phyloP scores from a whole-genome alignment of 208 protist species.

The Leishmania amazonensis region DNA sequence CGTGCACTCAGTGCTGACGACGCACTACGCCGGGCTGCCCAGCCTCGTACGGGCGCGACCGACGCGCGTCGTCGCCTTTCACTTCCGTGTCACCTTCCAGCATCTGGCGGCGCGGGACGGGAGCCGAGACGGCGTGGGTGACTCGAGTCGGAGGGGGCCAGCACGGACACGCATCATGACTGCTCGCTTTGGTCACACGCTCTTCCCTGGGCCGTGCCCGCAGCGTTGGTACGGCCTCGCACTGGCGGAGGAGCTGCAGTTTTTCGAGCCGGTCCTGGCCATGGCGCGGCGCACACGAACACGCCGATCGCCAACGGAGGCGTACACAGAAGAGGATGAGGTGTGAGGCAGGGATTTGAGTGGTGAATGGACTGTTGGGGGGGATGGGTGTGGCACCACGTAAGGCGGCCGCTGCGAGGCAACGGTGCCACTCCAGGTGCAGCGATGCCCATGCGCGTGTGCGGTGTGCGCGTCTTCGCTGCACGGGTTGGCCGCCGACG shows the following conservation, averaged over 20 bases:
- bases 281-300: slow-evolving; percentile 26
- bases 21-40: slow-evolving; percentile 51
- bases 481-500: neutral
- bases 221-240: slow-evolving; percentile 66
- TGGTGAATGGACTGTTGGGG: too few relatives aligned
- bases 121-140: neutral
- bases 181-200: slow-evolving; percentile 33
- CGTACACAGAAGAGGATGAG: neutral
- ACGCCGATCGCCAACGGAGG: neutral
- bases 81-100: slow-evolving; percentile 26
- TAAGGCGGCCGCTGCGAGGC: neutral
- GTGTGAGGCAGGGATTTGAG: neutral
- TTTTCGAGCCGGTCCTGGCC: slow-evolving; percentile 47
- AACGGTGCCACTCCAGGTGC: neutral
- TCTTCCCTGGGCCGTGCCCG: slow-evolving; percentile 55
- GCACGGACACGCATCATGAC: slow-evolving; percentile 13
- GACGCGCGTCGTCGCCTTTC: slow-evolving; percentile 16
- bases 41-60: slow-evolving; percentile 20
- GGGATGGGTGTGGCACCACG: neutral
- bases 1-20: slow-evolving; percentile 46
- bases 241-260: slow-evolving; percentile 49
- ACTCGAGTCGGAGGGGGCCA: neutral
- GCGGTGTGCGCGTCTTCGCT: neutral
- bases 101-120: neutral
- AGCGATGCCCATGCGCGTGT: neutral